phyloP scores from a whole-genome alignment of 2,329 filamentous ascomycete species.

The Chalara sp. region DNA sequence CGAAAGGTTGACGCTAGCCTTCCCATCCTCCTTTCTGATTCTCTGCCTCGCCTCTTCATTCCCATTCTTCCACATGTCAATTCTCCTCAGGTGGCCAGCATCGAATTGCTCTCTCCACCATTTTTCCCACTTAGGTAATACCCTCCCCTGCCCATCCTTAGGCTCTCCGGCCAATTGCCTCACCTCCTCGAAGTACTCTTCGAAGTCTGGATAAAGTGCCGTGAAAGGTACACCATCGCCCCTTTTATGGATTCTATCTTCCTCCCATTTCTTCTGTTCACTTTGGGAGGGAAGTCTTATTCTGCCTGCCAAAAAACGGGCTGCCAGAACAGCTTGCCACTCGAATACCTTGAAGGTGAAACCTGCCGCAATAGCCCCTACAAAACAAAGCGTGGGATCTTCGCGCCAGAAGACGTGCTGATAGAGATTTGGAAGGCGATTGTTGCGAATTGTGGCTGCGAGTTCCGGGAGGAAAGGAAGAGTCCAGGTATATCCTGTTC shows the following conservation, averaged over 20 bases:
- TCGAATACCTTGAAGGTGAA: slow-evolving; percentile 65
- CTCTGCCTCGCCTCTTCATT: slow-evolving; percentile 34
- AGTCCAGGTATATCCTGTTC: slow-evolving; percentile 60
- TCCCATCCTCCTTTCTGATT: too few relatives aligned
- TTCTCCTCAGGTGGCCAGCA: slow-evolving; percentile 47
- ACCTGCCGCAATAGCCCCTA: slow-evolving; percentile 50
- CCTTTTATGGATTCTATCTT: slow-evolving; percentile 41
- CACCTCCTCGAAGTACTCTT: slow-evolving; percentile 56
- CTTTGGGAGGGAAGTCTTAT: slow-evolving; percentile 40
- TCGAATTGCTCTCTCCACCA: slow-evolving; percentile 45
- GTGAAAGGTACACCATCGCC: slow-evolving; percentile 53
- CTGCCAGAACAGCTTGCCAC: slow-evolving; percentile 59
- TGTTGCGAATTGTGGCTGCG: slow-evolving; percentile 37
- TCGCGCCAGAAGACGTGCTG: slow-evolving; percentile 49
- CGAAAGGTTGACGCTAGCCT: too few relatives aligned
- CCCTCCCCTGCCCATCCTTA: slow-evolving; percentile 35
- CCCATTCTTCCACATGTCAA: slow-evolving; percentile 48
- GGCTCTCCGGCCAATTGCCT: slow-evolving; percentile 42
- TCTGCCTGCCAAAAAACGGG: slow-evolving; percentile 49
- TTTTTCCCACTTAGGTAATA: slow-evolving; percentile 36
- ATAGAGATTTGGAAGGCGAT: slow-evolving; percentile 48
- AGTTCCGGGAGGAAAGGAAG: slow-evolving; percentile 52
- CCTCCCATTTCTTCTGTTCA: slow-evolving; percentile 51
- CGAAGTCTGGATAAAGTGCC: slow-evolving; percentile 53
- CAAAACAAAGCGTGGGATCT: slow-evolving; percentile 49